Base-by-base conservation (phyloP, 768 basidiomycete genomes). In the Lactifluus volemus region DNA sequence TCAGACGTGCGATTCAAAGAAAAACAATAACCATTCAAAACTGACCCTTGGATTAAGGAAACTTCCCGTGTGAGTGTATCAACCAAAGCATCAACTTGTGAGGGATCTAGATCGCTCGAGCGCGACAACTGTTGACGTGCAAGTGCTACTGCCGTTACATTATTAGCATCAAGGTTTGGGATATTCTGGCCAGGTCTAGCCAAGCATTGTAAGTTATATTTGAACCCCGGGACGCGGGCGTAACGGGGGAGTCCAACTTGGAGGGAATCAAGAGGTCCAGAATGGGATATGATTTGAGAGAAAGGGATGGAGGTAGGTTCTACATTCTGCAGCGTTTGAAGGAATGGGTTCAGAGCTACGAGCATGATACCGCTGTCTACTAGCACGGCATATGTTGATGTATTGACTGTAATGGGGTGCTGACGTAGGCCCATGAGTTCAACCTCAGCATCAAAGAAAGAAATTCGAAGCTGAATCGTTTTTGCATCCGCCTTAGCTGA, bases 1-100 rank as follows among this genome's bases (percentile, higher is more conserved):
- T 58, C 6, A 54, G 53, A 29, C 10, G 25, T 11, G 19, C 5
- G 29, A 29, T 38, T 19, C 7, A 9, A 21, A 4, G 30, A 34
- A 7, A 30, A 2, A 29, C 25, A 25, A 25, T 25, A 25, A 25
- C 25, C 25, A 57, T 41, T 29, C 21, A 57, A 2, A 21, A 54
- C 74, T 49, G 21, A 88, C 84, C 89, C 89, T 72, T 91, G 88
- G 42, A 92, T 85, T 50, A 91, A 70, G 0, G 81, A 75, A 0
- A 90, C 69, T 65, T 89, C 85, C 52, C 81, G 71, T 0, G 77
- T 79, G 39, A 90, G 68, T 0, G 81, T 74, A 58, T 84, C 80
- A 4, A 92, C 69, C 2, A 91, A 74, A 1, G 89, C 84, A 57
- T 88, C 84, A 0, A 79, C 83, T 68, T 92, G 89, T 69, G 85